Base-by-base conservation (phyloP, 2,329 filamentous ascomycete genomes). In the Pseudocercospora cruenta region DNA sequence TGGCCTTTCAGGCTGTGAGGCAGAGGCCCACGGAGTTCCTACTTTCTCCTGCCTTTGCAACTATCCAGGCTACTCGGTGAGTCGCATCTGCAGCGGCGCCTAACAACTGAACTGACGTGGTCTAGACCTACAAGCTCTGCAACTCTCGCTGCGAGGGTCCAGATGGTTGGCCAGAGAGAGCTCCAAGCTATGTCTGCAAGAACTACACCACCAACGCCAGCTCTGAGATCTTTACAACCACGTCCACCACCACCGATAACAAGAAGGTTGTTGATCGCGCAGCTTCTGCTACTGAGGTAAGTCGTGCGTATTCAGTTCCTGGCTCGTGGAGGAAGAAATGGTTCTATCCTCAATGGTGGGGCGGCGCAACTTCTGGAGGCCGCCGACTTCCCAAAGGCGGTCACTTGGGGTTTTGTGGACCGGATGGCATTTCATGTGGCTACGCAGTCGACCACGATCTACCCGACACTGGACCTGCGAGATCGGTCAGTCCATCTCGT, bases 31-130 rank as follows among this genome's bases (percentile, higher is more conserved):
- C 16, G 26, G 53, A 3, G 10, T 55, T 22, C 21, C 21, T 1
- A 21, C 22, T 9, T 10, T 55, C 12, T 19, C 12, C n/a, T 55
- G 53, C 53, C 53, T 55, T 14, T 55, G 53, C 53, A 55, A 55
- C 53, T 55, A 55, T 21, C 53, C 53, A 19, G 53, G n/a, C 24
- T 55, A 55, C 26, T 26, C 53, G 10, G 53, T 55, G n/a, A 55
- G 53, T 55, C 53, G 26, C 53, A 4, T 33, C 26, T 33, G 1
- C 24, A 26, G n/a, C 12, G 21, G 3, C 26, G 2, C 1, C 21
- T 28, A 1, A 3, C 8, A 14, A 9, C 22, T 28, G 26, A 55
- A 55, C 53, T 55, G 53, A 55, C 53, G 9, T 10, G n/a, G 12
- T 16, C 14, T 10, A 55, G 53, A 7, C 4, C 3, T 55, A 28